Evolutionary conservation across 441 rosid species (phyloP).

Genomic region (Breynia disticha): DNA sequence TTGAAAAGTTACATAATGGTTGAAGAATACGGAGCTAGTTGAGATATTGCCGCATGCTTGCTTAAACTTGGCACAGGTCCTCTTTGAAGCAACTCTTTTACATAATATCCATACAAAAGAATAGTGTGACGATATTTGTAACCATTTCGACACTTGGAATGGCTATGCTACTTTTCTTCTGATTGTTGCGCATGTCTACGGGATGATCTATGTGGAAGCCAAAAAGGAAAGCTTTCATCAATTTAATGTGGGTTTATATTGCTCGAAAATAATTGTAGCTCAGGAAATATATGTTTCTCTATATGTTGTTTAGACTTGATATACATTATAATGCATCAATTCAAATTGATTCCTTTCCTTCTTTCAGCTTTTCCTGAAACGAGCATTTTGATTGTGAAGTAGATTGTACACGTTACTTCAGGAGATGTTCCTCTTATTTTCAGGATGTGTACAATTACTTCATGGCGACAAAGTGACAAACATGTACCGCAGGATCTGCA

Average conservation of each 20-base stretch:
- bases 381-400: no score
- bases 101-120: neutral
- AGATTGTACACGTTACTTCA: no score
- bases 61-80: neutral
- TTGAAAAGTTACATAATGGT: no score
- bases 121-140: neutral
- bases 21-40: neutral
- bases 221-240: neutral
- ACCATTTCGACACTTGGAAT: neutral
- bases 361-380: no score
- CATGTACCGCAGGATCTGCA: no score
- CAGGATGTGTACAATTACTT: no score
- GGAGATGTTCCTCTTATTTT: no score
- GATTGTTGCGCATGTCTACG: neutral
- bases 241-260: neutral
- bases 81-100: neutral
- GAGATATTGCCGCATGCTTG: neutral
- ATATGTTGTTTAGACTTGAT: no score
- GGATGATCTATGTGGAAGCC: neutral
- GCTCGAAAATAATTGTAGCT: conserved; percentile 1
- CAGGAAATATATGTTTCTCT: no score
- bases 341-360: no score
- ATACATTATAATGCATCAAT: no score
- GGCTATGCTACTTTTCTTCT: neutral
- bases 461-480: no score